Percentiles rank a stretch among this genome's conserved stretches.
Conservation (phyloP, 1,284 basidiomycete genomes). For the Heterobasidion irregulare region DNA sequence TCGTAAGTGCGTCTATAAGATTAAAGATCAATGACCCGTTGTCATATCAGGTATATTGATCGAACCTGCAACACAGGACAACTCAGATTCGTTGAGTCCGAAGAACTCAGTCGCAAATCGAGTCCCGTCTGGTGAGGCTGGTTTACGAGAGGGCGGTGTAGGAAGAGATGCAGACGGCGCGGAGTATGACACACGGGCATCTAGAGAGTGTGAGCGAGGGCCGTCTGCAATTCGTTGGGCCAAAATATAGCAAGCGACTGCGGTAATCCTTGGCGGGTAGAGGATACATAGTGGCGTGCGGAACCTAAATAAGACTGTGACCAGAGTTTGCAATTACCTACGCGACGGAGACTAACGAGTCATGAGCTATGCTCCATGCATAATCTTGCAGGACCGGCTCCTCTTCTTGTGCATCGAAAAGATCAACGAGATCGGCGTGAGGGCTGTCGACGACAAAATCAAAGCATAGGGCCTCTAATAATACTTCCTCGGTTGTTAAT, state of each 20-base stretch:
- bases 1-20: constrained; percentile 46
- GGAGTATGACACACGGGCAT: constrained; percentile 56
- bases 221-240: constrained; percentile 65
- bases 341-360: constrained; percentile 54
- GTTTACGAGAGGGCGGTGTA: constrained; percentile 68
- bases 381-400: constrained; percentile 51
- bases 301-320: constrained; percentile 35
- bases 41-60: neutral
- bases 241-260: constrained; percentile 66
- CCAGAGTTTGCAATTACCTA: neutral
- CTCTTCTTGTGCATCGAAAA: constrained; percentile 47
- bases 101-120: constrained; percentile 61
- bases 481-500: constrained; percentile 72
- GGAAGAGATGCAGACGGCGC: constrained; percentile 58
- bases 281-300: constrained; percentile 70
- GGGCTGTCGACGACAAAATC: constrained; percentile 84
- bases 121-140: constrained; percentile 59
- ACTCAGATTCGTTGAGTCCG: constrained; percentile 49
- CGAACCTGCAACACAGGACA: constrained; percentile 50
- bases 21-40: neutral
- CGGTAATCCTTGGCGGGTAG: constrained; percentile 58
- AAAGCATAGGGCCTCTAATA: constrained; percentile 87
- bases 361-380: constrained; percentile 77
- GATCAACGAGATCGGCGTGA: constrained; percentile 65
- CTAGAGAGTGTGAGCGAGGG: constrained; percentile 60